Percentiles rank a stretch among this genome's conserved stretches.
Conservation (phyloP, 495 filamentous ascomycete species). For the Aspergillus campestris region DNA sequence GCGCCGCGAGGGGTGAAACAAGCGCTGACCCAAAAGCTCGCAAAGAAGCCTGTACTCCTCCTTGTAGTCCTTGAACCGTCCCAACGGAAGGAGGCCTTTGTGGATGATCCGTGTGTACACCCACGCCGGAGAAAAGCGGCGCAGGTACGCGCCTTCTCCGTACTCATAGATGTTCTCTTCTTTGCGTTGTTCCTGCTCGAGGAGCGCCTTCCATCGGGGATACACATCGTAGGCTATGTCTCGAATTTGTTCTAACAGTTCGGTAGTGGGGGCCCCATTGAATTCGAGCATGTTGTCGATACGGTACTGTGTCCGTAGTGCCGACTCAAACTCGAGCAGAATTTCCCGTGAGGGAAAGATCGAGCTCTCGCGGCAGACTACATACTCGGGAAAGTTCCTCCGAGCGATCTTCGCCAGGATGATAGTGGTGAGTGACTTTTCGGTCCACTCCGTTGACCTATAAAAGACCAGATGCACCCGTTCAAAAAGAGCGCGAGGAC, state of each 20-base stretch:
- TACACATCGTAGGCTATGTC: constrained; percentile 67
- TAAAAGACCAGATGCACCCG: constrained; percentile 94
- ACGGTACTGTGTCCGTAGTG: constrained; percentile 70
- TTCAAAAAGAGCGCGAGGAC: constrained; percentile 78
- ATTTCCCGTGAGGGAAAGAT: constrained; percentile 71
- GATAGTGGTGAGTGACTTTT: constrained; percentile 91
- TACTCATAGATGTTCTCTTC: constrained; percentile 74
- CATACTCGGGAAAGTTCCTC: constrained; percentile 81
- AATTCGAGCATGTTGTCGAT: constrained; percentile 83
- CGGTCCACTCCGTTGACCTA: constrained; percentile 92
- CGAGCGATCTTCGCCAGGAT: constrained; percentile 83
- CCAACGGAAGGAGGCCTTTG: constrained; percentile 75
- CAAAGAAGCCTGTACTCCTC: constrained; percentile 67
- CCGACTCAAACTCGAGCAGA: constrained; percentile 83
- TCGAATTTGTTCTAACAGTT: constrained; percentile 59
- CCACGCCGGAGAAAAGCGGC: constrained; percentile 87
- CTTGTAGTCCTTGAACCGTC: constrained; percentile 69
- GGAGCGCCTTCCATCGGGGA: constrained; percentile 67
- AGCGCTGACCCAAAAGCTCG: constrained; percentile 69
- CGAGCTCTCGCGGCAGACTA: constrained; percentile 82
- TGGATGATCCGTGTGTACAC: constrained; percentile 90
- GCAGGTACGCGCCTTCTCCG: constrained; percentile 83
- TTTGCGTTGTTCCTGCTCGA: constrained; percentile 69
- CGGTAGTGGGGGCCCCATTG: constrained; percentile 59
- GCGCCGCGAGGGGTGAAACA: constrained; percentile 78